These are phyloP conservation scores for Aspergillus ustus DNA, from an alignment of 2,329 filamentous ascomycete species.

Conservation along the genomic window DNA sequence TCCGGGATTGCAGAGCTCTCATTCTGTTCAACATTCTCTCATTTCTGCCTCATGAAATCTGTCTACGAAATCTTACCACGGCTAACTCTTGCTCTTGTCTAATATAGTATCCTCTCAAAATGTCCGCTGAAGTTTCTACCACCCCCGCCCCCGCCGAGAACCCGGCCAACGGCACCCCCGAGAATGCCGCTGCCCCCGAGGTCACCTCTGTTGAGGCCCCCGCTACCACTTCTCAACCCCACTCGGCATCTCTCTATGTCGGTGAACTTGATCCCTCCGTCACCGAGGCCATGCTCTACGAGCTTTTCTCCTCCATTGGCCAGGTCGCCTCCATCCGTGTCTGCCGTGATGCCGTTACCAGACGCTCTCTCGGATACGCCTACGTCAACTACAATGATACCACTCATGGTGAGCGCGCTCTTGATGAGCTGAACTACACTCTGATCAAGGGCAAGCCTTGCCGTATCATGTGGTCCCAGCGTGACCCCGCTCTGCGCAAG, in stretches of 20 bases:
- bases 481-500: conserved; percentile 98
- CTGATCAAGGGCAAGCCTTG: conserved; percentile 98
- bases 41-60: neutral
- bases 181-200: conserved; percentile 58
- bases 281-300: conserved; percentile 99
- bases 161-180: conserved; percentile 64
- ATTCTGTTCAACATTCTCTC: neutral
- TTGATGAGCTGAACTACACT: conserved; percentile 99
- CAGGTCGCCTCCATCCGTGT: conserved; percentile 99
- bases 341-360: conserved; percentile 97
- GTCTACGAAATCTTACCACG: neutral
- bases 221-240: conserved; percentile 75
- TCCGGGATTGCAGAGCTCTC: neutral
- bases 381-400: conserved; percentile 99
- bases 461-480: conserved; percentile 99
- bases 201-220: conserved; percentile 49
- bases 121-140: conserved; percentile 79
- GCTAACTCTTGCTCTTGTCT: conserved; percentile 7
- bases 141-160: conserved; percentile 65
- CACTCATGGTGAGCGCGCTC: conserved; percentile 91
- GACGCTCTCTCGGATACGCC: conserved; percentile 97
- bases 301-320: conserved; percentile 99
- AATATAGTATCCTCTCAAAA: conserved; percentile 57
- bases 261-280: conserved; percentile 97
- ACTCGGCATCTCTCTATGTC: conserved; percentile 97